Conservation (phyloP, 371 early-diverging fungal genomes). For the Mucor racemosus region DNA sequence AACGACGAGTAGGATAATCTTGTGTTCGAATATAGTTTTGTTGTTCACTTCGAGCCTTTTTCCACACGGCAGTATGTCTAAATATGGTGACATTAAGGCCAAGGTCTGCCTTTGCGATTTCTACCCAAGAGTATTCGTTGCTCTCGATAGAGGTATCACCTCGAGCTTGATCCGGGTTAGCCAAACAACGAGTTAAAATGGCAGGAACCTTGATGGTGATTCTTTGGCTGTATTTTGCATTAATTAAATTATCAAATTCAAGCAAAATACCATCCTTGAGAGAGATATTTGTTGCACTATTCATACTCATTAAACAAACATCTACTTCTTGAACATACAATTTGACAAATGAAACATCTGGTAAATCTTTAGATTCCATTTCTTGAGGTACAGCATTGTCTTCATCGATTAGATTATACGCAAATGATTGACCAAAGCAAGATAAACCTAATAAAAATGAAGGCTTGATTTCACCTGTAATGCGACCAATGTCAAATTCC, state of each 20-base stretch:
- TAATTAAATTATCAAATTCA: slow-evolving; percentile 72
- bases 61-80: slow-evolving; percentile 64
- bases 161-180: slow-evolving; percentile 44
- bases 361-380: slow-evolving; percentile 48
- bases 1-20: slow-evolving; percentile 69
- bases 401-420: slow-evolving; percentile 70
- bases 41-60: slow-evolving; percentile 57
- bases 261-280: slow-evolving; percentile 63
- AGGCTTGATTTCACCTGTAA: slow-evolving; percentile 75
- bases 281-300: slow-evolving; percentile 59
- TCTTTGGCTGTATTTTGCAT: slow-evolving; percentile 63
- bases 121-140: slow-evolving; percentile 67
- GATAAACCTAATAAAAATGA: slow-evolving; percentile 63
- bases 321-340: slow-evolving; percentile 63
- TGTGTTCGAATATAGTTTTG: slow-evolving; percentile 68
- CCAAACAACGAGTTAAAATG: slow-evolving; percentile 60
- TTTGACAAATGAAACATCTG: slow-evolving; percentile 74
- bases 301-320: slow-evolving; percentile 67
- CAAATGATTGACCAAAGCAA: slow-evolving; percentile 67
- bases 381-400: slow-evolving; percentile 74
- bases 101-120: slow-evolving; percentile 68
- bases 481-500: slow-evolving; percentile 69
- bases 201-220: slow-evolving; percentile 67
- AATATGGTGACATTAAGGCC: slow-evolving; percentile 69
- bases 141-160: background rate